Evolutionary conservation across 2,329 filamentous ascomycete genomes (phyloP).

Genomic region (Cytospora chrysosperma): DNA sequence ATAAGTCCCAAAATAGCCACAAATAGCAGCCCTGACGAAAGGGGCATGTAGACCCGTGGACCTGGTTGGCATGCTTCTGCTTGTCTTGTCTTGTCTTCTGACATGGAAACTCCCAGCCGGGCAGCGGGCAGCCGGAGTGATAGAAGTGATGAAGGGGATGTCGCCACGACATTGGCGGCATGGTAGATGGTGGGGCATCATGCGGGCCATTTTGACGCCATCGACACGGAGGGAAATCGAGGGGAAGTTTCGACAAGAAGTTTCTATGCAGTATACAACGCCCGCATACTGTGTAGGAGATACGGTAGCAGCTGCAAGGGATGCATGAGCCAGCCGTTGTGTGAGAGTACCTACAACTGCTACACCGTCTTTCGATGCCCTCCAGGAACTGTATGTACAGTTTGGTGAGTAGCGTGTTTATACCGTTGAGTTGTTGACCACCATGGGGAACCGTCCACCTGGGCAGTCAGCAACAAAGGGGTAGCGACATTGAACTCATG

Average conservation of each 20-base stretch:
- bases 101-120: not conserved
- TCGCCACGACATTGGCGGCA: not conserved
- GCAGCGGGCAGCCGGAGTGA: too few relatives aligned
- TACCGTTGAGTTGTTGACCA: not conserved
- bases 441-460: not conserved
- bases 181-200: not conserved
- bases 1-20: too few relatives aligned
- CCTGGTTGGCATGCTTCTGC: not conserved
- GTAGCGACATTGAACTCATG: not conserved
- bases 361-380: not conserved
- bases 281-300: too few relatives aligned
- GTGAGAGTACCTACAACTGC: not conserved
- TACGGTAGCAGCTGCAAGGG: too few relatives aligned
- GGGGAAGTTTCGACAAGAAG: not conserved
- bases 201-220: not conserved
- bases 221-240: not conserved
- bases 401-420: not conserved
- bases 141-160: not conserved
- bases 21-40: not conserved
- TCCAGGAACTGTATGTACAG: too few relatives aligned
- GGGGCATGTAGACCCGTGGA: not conserved
- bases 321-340: not conserved
- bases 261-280: not conserved
- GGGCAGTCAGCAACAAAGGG: too few relatives aligned
- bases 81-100: not conserved